These are phyloP conservation scores for Lobosporangium transversale DNA, from an alignment of 192 early-diverging fungal species.

Conservation along the genomic window DNA sequence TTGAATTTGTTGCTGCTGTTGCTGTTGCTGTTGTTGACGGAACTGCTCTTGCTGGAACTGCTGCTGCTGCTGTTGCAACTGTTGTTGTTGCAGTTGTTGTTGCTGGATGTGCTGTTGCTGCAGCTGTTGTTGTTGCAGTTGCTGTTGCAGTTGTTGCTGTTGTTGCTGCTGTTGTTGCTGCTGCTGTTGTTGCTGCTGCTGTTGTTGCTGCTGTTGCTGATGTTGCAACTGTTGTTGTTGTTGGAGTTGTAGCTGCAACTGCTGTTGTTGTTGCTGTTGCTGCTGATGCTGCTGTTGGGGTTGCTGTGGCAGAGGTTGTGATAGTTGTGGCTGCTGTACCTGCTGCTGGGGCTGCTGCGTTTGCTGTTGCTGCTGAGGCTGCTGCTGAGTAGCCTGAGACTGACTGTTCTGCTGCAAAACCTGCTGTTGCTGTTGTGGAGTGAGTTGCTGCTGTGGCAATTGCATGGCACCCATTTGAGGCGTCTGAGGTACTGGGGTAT, in stretches of 20 bases:
- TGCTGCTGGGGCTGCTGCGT: slow-evolving; percentile 13
- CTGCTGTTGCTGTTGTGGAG: slow-evolving; percentile 22
- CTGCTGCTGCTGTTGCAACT: slow-evolving; percentile 17
- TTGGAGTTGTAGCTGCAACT: slow-evolving; percentile 4
- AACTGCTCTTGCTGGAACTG: slow-evolving; percentile 13
- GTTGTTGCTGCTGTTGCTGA: slow-evolving; percentile 16
- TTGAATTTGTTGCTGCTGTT: slow-evolving; percentile 24
- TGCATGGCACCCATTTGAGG: slow-evolving; percentile 46
- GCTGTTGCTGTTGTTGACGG: slow-evolving; percentile 13
- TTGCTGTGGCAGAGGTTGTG: no score
- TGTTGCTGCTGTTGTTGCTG: slow-evolving; percentile 23
- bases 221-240: slow-evolving; percentile 13
- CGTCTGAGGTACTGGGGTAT: slow-evolving; percentile 52
- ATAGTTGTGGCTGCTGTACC: no score
- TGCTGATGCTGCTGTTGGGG: slow-evolving; percentile 7
- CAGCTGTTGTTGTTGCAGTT: slow-evolving; percentile 9
- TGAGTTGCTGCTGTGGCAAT: slow-evolving; percentile 35
- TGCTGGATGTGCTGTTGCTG: slow-evolving; percentile 21
- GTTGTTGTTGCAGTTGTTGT: slow-evolving; percentile 19
- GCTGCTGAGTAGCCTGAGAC: slow-evolving; percentile 4
- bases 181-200: slow-evolving; percentile 13
- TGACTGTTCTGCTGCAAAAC: slow-evolving; percentile 12
- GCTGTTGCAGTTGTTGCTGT: slow-evolving; percentile 7
- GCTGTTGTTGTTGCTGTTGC: slow-evolving; percentile 9
- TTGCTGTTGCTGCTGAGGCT: slow-evolving; percentile 9